Evolutionary conservation across 2,329 filamentous ascomycete species (phyloP), one percentile per base, ranked within the genome.

Genomic region (Onygenales sp.): DNA sequence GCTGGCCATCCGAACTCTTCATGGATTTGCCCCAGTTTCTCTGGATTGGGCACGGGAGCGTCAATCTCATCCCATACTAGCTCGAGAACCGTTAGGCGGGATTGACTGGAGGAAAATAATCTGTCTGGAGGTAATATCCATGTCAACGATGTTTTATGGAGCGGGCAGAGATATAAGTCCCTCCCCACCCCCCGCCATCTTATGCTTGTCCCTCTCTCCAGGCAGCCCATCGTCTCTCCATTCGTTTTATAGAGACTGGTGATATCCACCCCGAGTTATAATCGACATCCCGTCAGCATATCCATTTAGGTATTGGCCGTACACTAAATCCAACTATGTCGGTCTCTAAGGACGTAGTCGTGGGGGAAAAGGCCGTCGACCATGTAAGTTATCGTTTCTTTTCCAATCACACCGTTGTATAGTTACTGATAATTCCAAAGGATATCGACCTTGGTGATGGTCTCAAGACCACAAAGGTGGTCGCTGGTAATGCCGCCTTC

Each of bases 401-500:
- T 27, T 27, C 21, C 21, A 27, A 27, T 27, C 21, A 27, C 21
- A 27, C 3, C 21, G 21, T 27, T 27, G 21, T 27, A 27, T 27
- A 27, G 21, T 27, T 27, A 4, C 21, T 27, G 21, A 27, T 27
- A 27, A 27, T 27, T 27, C 21, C 21, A 27, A 27, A 27, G 21
- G 21, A 27, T 27, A 4, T 27, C 21, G 21, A 27, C 21, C 21
- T 27, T 27, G 21, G 21, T 5, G 21, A 27, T 27, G 21, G 21
- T 27, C 21, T 27, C 21, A 27, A 27, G 21, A 27, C n/a, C 13
- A 46, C 40, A 11, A 77, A 73, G 59, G 68, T 77, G 54, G 69
- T 81, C 59, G 69, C 62, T 27, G 79, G 79, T 56, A 75, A 74
- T 58, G 76, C 78, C 58, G 77, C 77, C 49, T 80, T 75, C 65